Percentiles rank a stretch among this genome's conserved stretches.
phyloP scores from a whole-genome alignment of 345 rosid species.

The Salix suchowensis region DNA sequence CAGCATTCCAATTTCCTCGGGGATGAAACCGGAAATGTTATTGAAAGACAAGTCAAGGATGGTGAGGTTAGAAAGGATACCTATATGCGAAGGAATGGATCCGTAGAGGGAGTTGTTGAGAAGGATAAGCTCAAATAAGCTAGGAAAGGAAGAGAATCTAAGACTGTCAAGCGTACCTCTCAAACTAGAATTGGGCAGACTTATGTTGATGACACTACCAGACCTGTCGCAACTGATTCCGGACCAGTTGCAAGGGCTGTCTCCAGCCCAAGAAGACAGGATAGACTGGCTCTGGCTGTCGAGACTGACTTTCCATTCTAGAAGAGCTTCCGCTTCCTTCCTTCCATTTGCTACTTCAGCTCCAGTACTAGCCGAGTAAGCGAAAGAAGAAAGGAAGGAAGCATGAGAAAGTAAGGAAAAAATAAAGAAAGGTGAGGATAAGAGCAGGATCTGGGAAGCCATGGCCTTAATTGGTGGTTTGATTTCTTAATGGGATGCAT shows the following conservation, averaged over 20 bases:
- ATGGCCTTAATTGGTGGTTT: neutral
- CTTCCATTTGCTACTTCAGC: too few species aligned
- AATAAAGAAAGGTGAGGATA: neutral
- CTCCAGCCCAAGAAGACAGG: constrained; percentile 8
- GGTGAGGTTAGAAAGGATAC: constrained; percentile 18
- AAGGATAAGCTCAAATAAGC: neutral
- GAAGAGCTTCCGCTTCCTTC: constrained; percentile 16
- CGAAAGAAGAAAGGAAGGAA: neutral
- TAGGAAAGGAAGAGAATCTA: constrained; percentile 14
- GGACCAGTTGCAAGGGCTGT: constrained; percentile 7
- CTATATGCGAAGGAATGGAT: constrained; percentile 11
- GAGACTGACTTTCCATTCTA: constrained; percentile 20
- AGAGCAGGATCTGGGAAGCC: neutral
- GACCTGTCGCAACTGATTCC: constrained; percentile 15
- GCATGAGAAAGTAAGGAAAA: neutral
- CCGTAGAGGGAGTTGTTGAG: constrained; percentile 9
- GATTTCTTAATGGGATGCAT: too few species aligned
- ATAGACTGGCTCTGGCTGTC: constrained; percentile 3
- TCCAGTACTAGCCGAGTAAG: neutral
- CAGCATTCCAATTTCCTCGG: too few species aligned
- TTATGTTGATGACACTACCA: constrained; percentile 5
- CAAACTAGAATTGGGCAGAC: neutral
- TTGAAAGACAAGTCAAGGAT: constrained; percentile 8
- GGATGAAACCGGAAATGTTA: too few species aligned
- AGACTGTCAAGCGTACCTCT: constrained; percentile 13